Percentiles rank a stretch among this genome's conserved stretches.
Evolutionary conservation across 495 filamentous ascomycete species (phyloP).

Genomic region (Hypoxylon lenormandii): DNA sequence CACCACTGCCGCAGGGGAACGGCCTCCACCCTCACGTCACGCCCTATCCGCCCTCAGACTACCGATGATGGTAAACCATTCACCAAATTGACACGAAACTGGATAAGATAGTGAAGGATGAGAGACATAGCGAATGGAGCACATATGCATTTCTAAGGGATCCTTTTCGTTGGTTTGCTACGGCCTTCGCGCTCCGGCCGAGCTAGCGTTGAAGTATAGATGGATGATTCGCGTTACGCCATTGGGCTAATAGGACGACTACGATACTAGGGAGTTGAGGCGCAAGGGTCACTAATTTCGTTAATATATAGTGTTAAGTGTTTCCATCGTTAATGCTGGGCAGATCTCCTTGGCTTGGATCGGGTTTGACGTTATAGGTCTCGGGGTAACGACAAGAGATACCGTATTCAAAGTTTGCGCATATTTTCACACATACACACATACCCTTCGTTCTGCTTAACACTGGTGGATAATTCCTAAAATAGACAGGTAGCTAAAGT

Average conservation of each 20-base stretch:
- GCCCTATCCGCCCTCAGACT: constrained; percentile 31
- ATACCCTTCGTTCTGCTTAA: background rate
- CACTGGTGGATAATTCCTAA: no score
- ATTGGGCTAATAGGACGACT: background rate
- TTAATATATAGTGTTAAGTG: constrained; percentile 11
- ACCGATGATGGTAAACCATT: constrained; percentile 5
- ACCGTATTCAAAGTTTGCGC: constrained; percentile 21
- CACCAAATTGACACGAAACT: constrained; percentile 5
- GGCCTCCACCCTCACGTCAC: constrained; percentile 23
- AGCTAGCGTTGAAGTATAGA: constrained; percentile 36
- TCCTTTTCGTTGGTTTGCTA: constrained; percentile 4
- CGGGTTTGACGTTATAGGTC: background rate
- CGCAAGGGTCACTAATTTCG: background rate
- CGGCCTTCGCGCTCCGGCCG: constrained; percentile 2
- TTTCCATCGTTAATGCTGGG: constrained; percentile 10
- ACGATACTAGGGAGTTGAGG: constrained; percentile 14
- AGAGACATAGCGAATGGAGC: constrained; percentile 7
- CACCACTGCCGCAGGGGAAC: constrained; percentile 26
- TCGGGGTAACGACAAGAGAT: constrained; percentile 20
- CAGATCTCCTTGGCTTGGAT: constrained; percentile 29
- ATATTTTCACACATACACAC: constrained; percentile 18
- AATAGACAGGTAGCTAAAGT: no score
- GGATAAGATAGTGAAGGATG: background rate
- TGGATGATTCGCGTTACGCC: constrained; percentile 22
- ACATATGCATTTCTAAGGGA: constrained; percentile 24